Evolutionary conservation across 2,329 filamentous ascomycete species (phyloP), one percentile per base, ranked within the genome.

Genomic region (Fusarium sp.): DNA sequence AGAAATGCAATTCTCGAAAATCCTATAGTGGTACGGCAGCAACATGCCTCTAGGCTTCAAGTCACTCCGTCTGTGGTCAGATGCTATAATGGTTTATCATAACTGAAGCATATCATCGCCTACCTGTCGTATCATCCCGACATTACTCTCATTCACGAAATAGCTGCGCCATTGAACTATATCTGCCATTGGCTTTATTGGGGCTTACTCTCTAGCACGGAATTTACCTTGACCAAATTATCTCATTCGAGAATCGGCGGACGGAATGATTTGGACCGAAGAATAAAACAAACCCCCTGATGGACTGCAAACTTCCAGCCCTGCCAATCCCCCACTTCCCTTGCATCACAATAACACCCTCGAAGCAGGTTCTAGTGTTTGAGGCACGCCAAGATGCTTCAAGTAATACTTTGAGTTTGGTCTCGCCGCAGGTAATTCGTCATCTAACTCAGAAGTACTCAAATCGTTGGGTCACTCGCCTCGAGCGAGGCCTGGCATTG

Each of bases 251-350:
- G 34, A 39, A 36, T 24, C 38, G 32, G 45, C 32, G 30, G 19
- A 23, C 46, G 51, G 47, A 63, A 67, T 59, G 42, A 43, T 54
- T 55, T 42, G 23, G 55, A 38, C 55, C 55, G 24, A 49, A 14
- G 20, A 28, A 23, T 15, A 43, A 5, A 36, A 40, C 5, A 26
- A 45, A 24, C 24, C 42, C 32, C 34, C 44, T 38, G 38, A 23
- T n/a, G 34, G 23, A 3, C 17, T 40, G 9, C 20, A 56, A 20
- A 30, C 39, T n/a, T 32, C 47, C 17, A 56, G 34, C 55, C 36
- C 34, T 58, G 34, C 47, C 24, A 21, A 26, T 4, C n/a, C 26
- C 20, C 30, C 39, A 17, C 17, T 36, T n/a, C 34, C 34, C 34
- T n/a, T 36, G 17, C 34, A 36, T n/a, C 34, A 36, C 8, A 17